Evolutionary conservation across 306 rosid species (phyloP).

Genomic region (Casuarina glauca): DNA sequence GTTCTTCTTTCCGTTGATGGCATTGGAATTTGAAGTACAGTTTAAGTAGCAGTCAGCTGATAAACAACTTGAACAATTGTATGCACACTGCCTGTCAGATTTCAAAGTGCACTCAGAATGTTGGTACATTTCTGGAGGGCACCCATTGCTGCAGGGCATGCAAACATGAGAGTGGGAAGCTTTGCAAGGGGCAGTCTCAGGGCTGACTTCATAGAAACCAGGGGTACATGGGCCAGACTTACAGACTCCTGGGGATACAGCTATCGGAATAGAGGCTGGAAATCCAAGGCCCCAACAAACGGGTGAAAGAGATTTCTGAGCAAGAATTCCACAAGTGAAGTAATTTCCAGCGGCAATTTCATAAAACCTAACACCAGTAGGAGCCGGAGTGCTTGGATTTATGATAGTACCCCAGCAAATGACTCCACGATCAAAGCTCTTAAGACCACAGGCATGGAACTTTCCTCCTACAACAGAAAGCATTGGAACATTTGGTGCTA

Average conservation of each 20-base stretch:
- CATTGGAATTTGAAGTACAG: slow-evolving; percentile 51
- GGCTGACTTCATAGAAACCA: slow-evolving; percentile 61
- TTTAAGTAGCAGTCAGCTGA: slow-evolving; percentile 57
- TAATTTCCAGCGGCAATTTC: slow-evolving; percentile 87
- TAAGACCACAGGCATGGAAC: slow-evolving; percentile 92
- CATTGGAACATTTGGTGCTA: slow-evolving; percentile 74
- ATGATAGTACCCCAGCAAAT: slow-evolving; percentile 82
- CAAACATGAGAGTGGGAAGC: slow-evolving; percentile 54
- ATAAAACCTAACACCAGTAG: slow-evolving; percentile 54
- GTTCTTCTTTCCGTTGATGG: slow-evolving; percentile 35
- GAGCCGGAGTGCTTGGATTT: slow-evolving; percentile 65
- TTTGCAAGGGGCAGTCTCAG: slow-evolving; percentile 52
- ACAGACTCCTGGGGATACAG: slow-evolving; percentile 73
- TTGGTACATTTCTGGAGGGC: slow-evolving; percentile 75
- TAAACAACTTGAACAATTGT: slow-evolving; percentile 74
- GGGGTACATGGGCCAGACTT: slow-evolving; percentile 65
- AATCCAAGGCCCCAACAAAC: slow-evolving; percentile 92
- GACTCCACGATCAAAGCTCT: slow-evolving; percentile 67
- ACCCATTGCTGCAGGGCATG: slow-evolving; percentile 65
- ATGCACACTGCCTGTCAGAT: slow-evolving; percentile 68
- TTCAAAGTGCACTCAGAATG: slow-evolving; percentile 48
- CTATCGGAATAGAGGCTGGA: slow-evolving; percentile 75
- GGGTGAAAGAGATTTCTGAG: slow-evolving; percentile 68
- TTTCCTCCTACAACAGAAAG: slow-evolving; percentile 84
- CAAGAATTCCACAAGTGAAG: slow-evolving; percentile 83